Evolutionary conservation across 2,329 filamentous ascomycete species (phyloP).

Genomic region (Emmonsiellopsis sp.): DNA sequence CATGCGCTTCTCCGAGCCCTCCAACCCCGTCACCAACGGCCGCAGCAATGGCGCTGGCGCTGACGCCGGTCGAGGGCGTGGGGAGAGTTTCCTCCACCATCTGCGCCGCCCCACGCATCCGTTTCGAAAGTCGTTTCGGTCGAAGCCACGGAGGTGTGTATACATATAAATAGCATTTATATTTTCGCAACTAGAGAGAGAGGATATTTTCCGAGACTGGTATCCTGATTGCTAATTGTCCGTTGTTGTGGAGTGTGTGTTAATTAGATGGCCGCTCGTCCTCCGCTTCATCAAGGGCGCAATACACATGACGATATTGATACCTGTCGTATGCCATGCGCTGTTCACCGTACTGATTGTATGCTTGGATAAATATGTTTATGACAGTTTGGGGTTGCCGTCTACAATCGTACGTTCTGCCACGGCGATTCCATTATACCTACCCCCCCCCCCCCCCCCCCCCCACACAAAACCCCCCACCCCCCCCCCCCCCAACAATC

Average conservation of each 20-base stretch:
- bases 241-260: neutral
- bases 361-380: conserved; percentile 46
- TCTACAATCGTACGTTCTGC: conserved; percentile 43
- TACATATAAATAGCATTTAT: neutral
- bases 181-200: no score
- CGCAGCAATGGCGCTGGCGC: neutral
- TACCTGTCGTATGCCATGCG: conserved; percentile 50
- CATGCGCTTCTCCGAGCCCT: conserved; percentile 1
- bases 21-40: neutral
- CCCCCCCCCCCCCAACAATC: no score
- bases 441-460: no score
- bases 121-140: conserved; percentile 14
- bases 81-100: conserved; percentile 5
- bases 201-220: no score
- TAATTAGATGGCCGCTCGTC: conserved; percentile 51
- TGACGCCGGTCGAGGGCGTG: neutral
- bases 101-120: conserved; percentile 11
- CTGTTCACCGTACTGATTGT: conserved; percentile 51
- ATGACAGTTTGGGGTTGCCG: conserved; percentile 46
- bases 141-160: conserved; percentile 17
- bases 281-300: conserved; percentile 57
- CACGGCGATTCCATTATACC: no score
- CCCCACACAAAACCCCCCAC: no score
- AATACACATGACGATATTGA: conserved; percentile 49
- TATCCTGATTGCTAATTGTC: no score